phyloP scores from a whole-genome alignment of 176 grass and related monocot species.

The Oryza nivara region DNA sequence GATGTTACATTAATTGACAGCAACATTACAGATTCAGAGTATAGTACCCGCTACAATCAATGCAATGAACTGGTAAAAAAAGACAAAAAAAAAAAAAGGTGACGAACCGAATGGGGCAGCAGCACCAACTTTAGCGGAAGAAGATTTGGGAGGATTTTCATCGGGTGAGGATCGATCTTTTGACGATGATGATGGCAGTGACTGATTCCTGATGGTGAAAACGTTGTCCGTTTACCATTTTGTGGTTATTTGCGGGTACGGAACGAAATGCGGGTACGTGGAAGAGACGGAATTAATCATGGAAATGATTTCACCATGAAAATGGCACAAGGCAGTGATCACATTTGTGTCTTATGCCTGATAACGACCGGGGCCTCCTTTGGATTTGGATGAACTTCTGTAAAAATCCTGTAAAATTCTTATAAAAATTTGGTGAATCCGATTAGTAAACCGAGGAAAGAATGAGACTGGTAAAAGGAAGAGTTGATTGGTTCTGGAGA shows the following conservation, averaged over 20 bases:
- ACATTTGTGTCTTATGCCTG: neutral
- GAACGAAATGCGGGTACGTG: neutral
- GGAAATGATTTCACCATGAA: neutral
- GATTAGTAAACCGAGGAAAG: no score
- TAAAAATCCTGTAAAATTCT: neutral
- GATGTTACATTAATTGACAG: neutral
- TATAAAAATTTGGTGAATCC: neutral
- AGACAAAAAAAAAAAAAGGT: neutral
- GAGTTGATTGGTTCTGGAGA: neutral
- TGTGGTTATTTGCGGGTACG: neutral
- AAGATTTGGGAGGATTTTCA: neutral
- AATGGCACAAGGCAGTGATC: neutral
- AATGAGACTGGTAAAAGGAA: neutral
- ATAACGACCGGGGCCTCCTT: neutral
- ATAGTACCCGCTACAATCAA: neutral
- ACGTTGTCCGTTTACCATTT: neutral
- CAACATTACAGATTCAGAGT: constrained; percentile 9
- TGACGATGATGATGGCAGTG: neutral
- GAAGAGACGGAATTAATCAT: neutral
- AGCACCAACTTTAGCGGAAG: neutral
- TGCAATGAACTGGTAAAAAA: neutral
- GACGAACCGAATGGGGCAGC: no score
- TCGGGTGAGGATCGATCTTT: neutral
- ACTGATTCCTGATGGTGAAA: neutral
- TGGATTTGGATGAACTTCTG: neutral